phyloP scores from a whole-genome alignment of 2,329 filamentous ascomycete genomes.

The Talaromyces pinophilus region DNA sequence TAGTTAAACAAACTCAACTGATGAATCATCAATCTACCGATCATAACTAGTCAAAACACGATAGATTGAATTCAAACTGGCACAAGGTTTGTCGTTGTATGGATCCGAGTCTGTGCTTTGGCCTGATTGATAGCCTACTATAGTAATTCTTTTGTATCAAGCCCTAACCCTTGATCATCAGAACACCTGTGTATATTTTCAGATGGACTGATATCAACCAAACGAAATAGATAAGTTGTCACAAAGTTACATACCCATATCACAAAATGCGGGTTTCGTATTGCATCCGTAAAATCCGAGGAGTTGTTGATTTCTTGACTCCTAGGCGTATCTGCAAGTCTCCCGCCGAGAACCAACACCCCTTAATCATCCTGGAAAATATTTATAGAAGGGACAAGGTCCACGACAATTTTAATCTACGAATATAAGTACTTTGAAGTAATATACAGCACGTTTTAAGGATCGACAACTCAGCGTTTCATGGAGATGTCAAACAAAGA shows the following conservation, averaged over 20 bases:
- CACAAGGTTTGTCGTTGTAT: not conserved
- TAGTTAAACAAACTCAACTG: not conserved
- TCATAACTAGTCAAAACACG: not conserved
- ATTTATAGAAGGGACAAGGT: not conserved
- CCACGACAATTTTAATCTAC: not conserved
- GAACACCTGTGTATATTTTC: not conserved
- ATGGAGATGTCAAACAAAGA: constrained; percentile 1
- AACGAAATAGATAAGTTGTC: not conserved
- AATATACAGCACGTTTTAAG: not conserved
- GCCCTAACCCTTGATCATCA: not conserved
- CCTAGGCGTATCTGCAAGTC: not conserved
- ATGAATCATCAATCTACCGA: not conserved
- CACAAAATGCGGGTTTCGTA: not conserved
- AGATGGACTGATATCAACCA: not conserved
- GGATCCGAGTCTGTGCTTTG: constrained; percentile 6
- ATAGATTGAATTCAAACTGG: not conserved
- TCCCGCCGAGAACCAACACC: not conserved
- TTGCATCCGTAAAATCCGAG: not conserved
- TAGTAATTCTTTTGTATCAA: not conserved
- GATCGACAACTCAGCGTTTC: not conserved
- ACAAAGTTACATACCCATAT: not conserved
- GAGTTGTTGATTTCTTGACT: not conserved
- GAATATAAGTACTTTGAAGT: not conserved
- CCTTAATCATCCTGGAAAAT: not conserved
- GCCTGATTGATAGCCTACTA: not conserved